Evolutionary conservation across 176 grass and related monocot genomes (phyloP).

Genomic region (Pharus latifolius): DNA sequence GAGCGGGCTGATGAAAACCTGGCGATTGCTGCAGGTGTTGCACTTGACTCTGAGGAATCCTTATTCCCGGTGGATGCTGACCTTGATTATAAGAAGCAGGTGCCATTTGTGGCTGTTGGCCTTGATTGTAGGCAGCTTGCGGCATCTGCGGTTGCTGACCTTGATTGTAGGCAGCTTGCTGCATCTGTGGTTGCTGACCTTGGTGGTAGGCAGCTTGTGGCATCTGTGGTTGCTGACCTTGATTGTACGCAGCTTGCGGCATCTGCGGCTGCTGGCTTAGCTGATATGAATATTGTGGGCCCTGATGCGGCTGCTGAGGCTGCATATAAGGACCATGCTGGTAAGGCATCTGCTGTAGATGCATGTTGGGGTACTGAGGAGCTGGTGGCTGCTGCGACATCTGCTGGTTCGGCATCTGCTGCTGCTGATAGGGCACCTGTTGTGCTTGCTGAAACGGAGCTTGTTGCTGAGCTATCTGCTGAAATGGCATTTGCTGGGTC

Average conservation of each 20-base stretch:
- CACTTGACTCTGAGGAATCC: conserved; percentile 31
- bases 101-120: conserved; percentile 31
- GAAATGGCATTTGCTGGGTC: conserved; percentile 28
- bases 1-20: conserved; percentile 27
- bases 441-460: conserved; percentile 27
- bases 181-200: conserved; percentile 14
- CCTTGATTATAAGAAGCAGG: conserved; percentile 41
- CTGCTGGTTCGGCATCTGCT: conserved; percentile 44
- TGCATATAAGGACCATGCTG: conserved; percentile 61
- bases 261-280: conserved; percentile 30
- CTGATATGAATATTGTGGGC: conserved; percentile 49
- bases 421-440: conserved; percentile 29
- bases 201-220: conserved; percentile 22
- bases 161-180: conserved; percentile 1
- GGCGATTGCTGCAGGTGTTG: conserved; percentile 37
- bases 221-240: conserved; percentile 17
- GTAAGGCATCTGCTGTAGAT: conserved; percentile 30
- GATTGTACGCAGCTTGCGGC: neutral
- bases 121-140: conserved; percentile 31
- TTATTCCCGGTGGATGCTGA: conserved; percentile 35
- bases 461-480: conserved; percentile 31
- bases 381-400: conserved; percentile 25
- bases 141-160: conserved; percentile 8
- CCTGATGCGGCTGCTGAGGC: conserved; percentile 37
- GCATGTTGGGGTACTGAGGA: conserved; percentile 15